A percentile compares a stretch with the other conserved stretches of the same genome.
These are phyloP conservation scores for Fusarium sp. DNA, from an alignment of 2,329 filamentous ascomycete species.

Conservation along the genomic window DNA sequence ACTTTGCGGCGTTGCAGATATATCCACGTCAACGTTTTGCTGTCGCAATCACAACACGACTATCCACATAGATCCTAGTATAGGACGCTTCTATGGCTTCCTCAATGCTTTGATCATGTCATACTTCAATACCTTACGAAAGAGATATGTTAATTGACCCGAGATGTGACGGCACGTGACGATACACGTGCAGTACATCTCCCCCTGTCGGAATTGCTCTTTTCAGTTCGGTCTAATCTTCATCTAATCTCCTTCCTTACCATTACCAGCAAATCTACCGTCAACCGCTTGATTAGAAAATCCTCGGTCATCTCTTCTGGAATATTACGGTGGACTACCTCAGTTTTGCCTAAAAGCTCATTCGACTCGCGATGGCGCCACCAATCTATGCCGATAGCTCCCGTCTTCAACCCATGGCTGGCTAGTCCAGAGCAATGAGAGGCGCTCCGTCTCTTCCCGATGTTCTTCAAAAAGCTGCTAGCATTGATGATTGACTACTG, in stretches of 20 bases:
- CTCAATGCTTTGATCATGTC: neutral
- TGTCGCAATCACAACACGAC: neutral
- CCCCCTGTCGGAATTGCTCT: too few relatives aligned
- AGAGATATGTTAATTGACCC: neutral
- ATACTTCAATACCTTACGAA: neutral
- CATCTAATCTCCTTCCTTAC: slow-evolving; percentile 6
- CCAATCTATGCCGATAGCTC: slow-evolving; percentile 17
- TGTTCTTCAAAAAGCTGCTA: slow-evolving; percentile 11
- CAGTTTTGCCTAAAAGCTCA: slow-evolving; percentile 24
- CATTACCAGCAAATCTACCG: neutral
- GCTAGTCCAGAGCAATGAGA: slow-evolving; percentile 6
- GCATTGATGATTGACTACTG: slow-evolving; percentile 7
- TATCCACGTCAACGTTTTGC: neutral
- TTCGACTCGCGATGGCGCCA: slow-evolving; percentile 23
- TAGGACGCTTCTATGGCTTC: neutral
- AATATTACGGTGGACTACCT: neutral
- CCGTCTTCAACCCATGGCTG: slow-evolving; percentile 16
- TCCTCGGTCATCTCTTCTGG: slow-evolving; percentile 1
- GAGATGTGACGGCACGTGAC: slow-evolving; percentile 14
- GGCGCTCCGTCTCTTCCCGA: slow-evolving; percentile 40
- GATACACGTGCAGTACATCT: neutral
- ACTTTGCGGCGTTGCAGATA: slow-evolving; percentile 11
- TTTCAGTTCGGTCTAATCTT: neutral
- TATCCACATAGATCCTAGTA: neutral
- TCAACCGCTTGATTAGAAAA: slow-evolving; percentile 8